Conservation (phyloP, 441 rosid genomes). For the Cnidoscolus chayamansa region DNA sequence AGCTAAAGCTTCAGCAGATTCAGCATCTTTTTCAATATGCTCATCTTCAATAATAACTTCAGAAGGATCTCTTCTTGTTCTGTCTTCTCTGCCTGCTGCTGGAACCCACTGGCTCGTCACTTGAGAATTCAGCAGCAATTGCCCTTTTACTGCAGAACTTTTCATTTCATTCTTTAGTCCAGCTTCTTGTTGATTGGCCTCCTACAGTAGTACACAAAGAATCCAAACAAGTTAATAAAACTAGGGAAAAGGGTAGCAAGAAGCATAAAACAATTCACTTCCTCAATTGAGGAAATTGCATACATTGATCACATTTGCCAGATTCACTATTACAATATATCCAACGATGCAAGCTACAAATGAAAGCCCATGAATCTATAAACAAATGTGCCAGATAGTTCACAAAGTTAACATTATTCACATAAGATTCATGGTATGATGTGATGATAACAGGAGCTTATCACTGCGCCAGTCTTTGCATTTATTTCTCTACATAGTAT, state of each 20-base stretch:
- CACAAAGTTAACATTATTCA: no score
- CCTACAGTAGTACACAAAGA: constrained; percentile 1
- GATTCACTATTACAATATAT: background rate
- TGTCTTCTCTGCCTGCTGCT: constrained; percentile 5
- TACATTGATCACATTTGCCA: background rate
- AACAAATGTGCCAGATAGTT: background rate
- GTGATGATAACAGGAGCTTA: no score
- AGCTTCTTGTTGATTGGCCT: background rate
- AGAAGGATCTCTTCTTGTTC: background rate
- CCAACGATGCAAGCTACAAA: background rate
- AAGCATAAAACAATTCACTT: background rate
- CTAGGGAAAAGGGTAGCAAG: background rate
- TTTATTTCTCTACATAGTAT: background rate
- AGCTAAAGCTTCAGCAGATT: background rate
- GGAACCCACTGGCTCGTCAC: constrained; percentile 5
- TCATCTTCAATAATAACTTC: constrained; percentile 4
- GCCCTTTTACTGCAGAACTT: background rate
- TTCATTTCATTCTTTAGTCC: background rate
- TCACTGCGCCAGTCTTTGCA: background rate
- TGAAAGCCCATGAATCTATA: background rate
- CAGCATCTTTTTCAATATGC: background rate
- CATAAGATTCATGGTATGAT: no score
- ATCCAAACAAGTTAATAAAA: background rate
- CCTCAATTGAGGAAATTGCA: background rate
- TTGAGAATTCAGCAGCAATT: constrained; percentile 6